Base-by-base conservation (phyloP, 2,329 filamentous ascomycete species). In the Ascosphaera apis region DNA sequence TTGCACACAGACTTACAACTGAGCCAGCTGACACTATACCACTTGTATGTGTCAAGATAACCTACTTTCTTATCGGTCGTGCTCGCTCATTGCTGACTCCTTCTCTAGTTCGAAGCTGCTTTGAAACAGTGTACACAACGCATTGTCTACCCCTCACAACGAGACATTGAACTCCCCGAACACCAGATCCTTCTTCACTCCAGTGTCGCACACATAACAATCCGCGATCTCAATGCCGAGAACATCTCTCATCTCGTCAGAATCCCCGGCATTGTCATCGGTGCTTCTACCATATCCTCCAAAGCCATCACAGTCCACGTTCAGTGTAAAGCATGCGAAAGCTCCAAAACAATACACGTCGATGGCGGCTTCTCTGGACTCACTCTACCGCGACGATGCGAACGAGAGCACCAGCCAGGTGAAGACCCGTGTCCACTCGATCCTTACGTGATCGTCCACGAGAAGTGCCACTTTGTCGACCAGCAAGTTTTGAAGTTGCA, bases 401-500 rank as follows among this genome's bases (percentile, higher is more conserved):
- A 63, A 13, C 68, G 80, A 36, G 53, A 59, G 43, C 68, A 70
- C 42, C 45, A 53, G 11, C 60, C 66, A 7, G 65, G 67, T 11
- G 75, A 67, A 1, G 71, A 79, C 27, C 73, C 76, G 47, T 98
- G 88, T 48, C 84, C 86, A 0, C 60, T 98, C 41, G 88, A 98
- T 48, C 88, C 88, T 12, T 98, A 93, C 58, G 91, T 88, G 48
- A 82, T 98, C 39, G 67, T 88, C 52, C 98, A 95, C 53, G 88
- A 88, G 16, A 86, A 91, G 59, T 91, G 77, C 53, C 88, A 78
- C 35, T 98, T 93, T 58, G 70, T 86, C 50, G 88, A 98, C 53
- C 88, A 98, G 52, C 88, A 98, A 55, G 92, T 81, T 12, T 82
- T 98, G 40, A 93, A 86, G 0, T 93, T 98, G 44, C 88, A 98